A percentile compares a stretch with the other conserved stretches of the same genome.
These are phyloP conservation scores for Krasilnikovozyma curviuscula DNA, from an alignment of 768 basidiomycete genomes.

Conservation along the genomic window DNA sequence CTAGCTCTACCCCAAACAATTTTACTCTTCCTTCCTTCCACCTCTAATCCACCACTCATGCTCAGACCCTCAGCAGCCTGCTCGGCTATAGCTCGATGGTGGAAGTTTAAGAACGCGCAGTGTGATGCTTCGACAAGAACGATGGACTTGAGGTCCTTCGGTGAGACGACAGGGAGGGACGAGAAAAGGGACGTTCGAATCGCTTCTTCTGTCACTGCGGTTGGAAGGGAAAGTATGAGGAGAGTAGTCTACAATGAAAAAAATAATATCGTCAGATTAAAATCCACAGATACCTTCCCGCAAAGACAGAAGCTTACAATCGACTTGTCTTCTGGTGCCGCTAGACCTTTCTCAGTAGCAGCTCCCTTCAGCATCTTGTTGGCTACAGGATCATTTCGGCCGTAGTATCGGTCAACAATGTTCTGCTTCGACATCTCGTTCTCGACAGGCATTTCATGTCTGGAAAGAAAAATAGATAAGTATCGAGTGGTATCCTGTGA, in stretches of 20 bases:
- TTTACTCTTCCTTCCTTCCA: slow-evolving; percentile 51
- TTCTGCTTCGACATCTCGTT: slow-evolving; percentile 67
- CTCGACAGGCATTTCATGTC: slow-evolving; percentile 42
- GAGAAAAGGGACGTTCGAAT: slow-evolving; percentile 52
- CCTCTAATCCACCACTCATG: slow-evolving; percentile 52
- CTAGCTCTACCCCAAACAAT: slow-evolving; percentile 80
- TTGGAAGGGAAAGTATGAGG: slow-evolving; percentile 60
- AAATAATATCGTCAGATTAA: neutral
- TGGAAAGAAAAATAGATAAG: neutral
- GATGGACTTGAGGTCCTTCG: slow-evolving; percentile 54
- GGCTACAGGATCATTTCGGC: slow-evolving; percentile 81
- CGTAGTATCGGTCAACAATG: slow-evolving; percentile 83
- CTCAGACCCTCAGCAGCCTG: slow-evolving; percentile 72
- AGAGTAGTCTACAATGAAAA: slow-evolving; percentile 45
- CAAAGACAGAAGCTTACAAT: slow-evolving; percentile 41
- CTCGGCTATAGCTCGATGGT: slow-evolving; percentile 62
- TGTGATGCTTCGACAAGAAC: slow-evolving; percentile 53
- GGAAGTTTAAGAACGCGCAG: slow-evolving; percentile 93
- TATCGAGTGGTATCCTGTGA: neutral
- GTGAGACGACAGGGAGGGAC: slow-evolving; percentile 44
- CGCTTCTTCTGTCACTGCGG: slow-evolving; percentile 47
- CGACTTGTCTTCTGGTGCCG: slow-evolving; percentile 68
- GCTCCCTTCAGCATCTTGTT: slow-evolving; percentile 64
- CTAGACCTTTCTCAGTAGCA: slow-evolving; percentile 62
- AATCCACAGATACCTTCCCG: neutral